Evolutionary conservation across 2,329 filamentous ascomycete species (phyloP).

Genomic region (Pezicula radicicola): DNA sequence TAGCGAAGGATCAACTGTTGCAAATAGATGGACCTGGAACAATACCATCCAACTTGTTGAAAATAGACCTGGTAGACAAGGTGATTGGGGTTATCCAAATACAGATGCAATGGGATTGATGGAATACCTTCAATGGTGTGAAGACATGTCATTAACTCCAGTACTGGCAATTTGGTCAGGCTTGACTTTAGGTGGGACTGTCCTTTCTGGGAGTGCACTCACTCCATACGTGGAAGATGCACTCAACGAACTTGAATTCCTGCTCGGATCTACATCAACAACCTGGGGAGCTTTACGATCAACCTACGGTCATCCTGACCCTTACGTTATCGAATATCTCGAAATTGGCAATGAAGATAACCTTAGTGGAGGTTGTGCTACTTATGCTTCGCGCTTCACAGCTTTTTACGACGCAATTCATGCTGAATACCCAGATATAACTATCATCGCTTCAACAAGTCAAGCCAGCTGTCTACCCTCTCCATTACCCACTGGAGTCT

Average conservation of each 20-base stretch:
- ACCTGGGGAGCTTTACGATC: slow-evolving; percentile 41
- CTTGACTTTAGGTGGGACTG: slow-evolving; percentile 34
- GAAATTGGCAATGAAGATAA: slow-evolving; percentile 39
- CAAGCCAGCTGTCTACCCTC: slow-evolving; percentile 6
- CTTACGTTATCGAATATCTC: slow-evolving; percentile 44
- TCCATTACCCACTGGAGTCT: slow-evolving; percentile 7
- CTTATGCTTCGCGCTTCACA: slow-evolving; percentile 38
- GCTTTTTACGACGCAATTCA: slow-evolving; percentile 44
- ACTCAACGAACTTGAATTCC: slow-evolving; percentile 48
- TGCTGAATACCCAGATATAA: slow-evolving; percentile 36
- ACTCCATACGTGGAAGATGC: slow-evolving; percentile 44
- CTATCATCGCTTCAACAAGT: slow-evolving; percentile 29
- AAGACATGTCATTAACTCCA: slow-evolving; percentile 41
- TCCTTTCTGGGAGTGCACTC: slow-evolving; percentile 35
- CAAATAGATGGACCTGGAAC: slow-evolving; percentile 31
- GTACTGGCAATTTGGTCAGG: slow-evolving; percentile 46
- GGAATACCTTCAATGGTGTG: slow-evolving; percentile 32
- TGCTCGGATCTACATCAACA: slow-evolving; percentile 40
- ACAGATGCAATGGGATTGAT: slow-evolving; percentile 40
- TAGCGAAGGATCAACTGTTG: slow-evolving; percentile 17
- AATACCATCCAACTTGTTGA: slow-evolving; percentile 35
- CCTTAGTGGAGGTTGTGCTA: slow-evolving; percentile 32
- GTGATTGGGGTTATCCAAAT: slow-evolving; percentile 37
- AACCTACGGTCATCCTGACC: slow-evolving; percentile 43
- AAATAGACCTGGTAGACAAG: slow-evolving; percentile 29